Evolutionary conservation across 192 early-diverging fungal genomes (phyloP).

Genomic region (Spizellomyces sp.): DNA sequence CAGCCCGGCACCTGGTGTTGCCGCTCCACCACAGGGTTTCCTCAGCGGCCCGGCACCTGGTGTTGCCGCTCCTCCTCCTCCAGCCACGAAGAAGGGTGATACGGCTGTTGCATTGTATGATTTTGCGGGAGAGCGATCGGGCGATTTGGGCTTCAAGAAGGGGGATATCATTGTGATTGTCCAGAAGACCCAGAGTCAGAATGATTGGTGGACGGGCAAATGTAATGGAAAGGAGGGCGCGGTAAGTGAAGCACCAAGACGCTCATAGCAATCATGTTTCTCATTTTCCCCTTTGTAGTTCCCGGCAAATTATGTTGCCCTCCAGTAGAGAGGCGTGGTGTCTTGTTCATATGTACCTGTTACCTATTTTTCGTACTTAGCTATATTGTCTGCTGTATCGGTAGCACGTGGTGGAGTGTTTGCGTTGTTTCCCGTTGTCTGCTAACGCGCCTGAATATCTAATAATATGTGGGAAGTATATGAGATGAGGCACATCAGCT

Average conservation of each 20-base stretch:
- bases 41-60: not conserved
- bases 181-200: slow-evolving; percentile 66
- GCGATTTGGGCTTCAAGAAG: slow-evolving; percentile 60
- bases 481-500: too few relatives aligned
- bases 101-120: slow-evolving; percentile 65
- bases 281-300: slow-evolving; percentile 30
- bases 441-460: too few relatives aligned
- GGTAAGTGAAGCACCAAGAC: slow-evolving; percentile 1
- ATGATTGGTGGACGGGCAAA: slow-evolving; percentile 92
- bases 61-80: slow-evolving; percentile 12
- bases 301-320: slow-evolving; percentile 53
- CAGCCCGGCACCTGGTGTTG: not conserved
- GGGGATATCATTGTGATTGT: slow-evolving; percentile 64
- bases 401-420: too few relatives aligned
- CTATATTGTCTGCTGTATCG: too few relatives aligned
- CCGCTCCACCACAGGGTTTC: not conserved
- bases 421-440: too few relatives aligned
- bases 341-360: too few relatives aligned
- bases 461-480: too few relatives aligned
- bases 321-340: not conserved
- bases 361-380: too few relatives aligned
- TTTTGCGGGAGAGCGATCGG: slow-evolving; percentile 57
- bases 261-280: not conserved
- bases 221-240: slow-evolving; percentile 67
- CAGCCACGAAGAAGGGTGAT: not conserved